Evolutionary conservation across 2,329 filamentous ascomycete genomes (phyloP).

Genomic region (Alternaria novae-zelandiae): DNA sequence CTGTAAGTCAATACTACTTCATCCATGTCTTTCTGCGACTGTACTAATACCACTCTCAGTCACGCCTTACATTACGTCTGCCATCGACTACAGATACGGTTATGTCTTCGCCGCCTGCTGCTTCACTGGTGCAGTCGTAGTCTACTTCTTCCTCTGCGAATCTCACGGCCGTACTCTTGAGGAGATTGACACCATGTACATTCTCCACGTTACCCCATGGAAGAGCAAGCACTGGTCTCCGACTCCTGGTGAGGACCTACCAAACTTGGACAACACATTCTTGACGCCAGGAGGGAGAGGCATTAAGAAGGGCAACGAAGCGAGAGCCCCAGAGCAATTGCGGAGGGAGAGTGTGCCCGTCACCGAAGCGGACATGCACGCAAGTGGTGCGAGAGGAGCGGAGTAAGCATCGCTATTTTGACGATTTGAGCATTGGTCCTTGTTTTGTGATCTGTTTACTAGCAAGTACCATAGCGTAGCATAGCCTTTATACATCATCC

Average conservation of each 20-base stretch:
- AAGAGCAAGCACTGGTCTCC: conserved; percentile 63
- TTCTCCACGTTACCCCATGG: conserved; percentile 68
- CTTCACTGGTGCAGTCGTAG: conserved; percentile 66
- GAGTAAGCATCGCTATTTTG: background rate
- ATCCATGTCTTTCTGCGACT: background rate
- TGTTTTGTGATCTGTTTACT: background rate
- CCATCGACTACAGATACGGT: conserved; percentile 75
- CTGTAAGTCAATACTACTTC: conserved; percentile 44
- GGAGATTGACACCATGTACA: conserved; percentile 77
- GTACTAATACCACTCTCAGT: conserved; percentile 41
- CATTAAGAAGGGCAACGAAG: conserved; percentile 44
- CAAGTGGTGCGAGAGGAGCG: conserved; percentile 15
- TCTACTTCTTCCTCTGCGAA: conserved; percentile 81
- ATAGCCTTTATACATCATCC: background rate
- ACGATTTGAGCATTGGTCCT: background rate
- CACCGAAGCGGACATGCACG: conserved; percentile 22
- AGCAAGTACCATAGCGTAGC: background rate
- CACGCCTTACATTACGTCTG: conserved; percentile 76
- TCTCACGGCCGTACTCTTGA: conserved; percentile 75
- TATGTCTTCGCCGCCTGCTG: conserved; percentile 79
- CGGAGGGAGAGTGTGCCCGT: conserved; percentile 28
- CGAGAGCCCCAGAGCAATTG: conserved; percentile 30
- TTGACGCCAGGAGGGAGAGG: conserved; percentile 43
- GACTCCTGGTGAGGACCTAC: conserved; percentile 43
- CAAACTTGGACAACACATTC: conserved; percentile 41